Evolutionary conservation across 2,329 filamentous ascomycete genomes (phyloP), one percentile per base, ranked within the genome.

Genomic region (Fusarium udum): DNA sequence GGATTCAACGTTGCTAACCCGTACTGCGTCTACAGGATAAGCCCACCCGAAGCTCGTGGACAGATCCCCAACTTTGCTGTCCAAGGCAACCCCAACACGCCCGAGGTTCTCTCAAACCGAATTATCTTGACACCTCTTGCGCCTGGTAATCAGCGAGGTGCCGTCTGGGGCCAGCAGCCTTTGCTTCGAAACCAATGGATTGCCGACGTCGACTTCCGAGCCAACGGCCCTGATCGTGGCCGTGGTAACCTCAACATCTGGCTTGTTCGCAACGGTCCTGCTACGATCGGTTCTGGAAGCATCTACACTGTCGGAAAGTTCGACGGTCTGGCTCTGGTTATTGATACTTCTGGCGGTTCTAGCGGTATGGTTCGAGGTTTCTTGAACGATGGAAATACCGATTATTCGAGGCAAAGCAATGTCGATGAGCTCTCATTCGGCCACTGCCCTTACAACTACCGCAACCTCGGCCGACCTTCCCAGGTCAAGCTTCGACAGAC

Each of bases 241-340:
- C 91, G 92, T 65, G 96, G 96, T 55, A 98, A 97, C 83, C 85
- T 99, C 75, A 95, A 98, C 83, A 87, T 99, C 78, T 99, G 96
- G 96, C 94, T 97, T 79, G 91, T 90, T 59, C 91, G 90, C 76
- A 88, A 93, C 68, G 92, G 93, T 37, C 84, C 89, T 75, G 83
- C 87, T 68, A 85, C 86, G 36, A 85, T 97, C 62, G 92, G 91
- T 62, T 88, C 91, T 31, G 88, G 90, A 73, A 97, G 93, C 82
- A 90, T 97, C 75, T 97, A 98, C 84, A 96, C 93, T 2, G 92
- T 92, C 15, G 90, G 90, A 61, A 90, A 89, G 76, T 99, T 97
- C 78, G 95, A 98, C 77, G 96, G 96, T n/a, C 85, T 99, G 75
- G 95, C 90, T 39, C 85, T 99, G 64, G 92, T 97, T 31, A 83